Evolutionary conservation across 1,284 basidiomycete species (phyloP).

Genomic region (Boletus mariae): DNA sequence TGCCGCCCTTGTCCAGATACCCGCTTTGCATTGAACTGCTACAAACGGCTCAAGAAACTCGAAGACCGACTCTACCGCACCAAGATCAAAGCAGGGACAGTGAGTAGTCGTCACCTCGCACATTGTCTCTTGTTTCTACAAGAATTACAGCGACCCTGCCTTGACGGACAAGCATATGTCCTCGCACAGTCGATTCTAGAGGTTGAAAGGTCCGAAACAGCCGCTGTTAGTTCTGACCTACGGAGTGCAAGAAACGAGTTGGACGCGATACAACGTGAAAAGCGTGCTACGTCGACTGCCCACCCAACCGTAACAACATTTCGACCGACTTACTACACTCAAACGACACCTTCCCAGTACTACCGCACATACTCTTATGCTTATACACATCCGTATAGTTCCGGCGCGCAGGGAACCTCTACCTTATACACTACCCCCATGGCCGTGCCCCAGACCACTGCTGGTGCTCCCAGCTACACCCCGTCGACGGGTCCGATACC

Average conservation of each 20-base stretch:
- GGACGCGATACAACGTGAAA: constrained; percentile 65
- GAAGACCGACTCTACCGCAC: constrained; percentile 54
- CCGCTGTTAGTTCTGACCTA: constrained; percentile 53
- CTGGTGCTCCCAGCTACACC: constrained; percentile 35
- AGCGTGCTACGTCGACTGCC: constrained; percentile 38
- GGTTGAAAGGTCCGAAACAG: constrained; percentile 57
- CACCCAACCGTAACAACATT: constrained; percentile 34
- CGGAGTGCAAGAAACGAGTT: constrained; percentile 58
- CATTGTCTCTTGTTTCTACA: constrained; percentile 12
- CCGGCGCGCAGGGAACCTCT: constrained; percentile 28
- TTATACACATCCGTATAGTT: constrained; percentile 50
- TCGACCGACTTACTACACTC: constrained; percentile 35
- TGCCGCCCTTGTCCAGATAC: constrained; percentile 44
- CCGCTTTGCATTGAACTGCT: constrained; percentile 62
- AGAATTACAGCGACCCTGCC: constrained; percentile 48
- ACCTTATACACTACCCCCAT: constrained; percentile 31
- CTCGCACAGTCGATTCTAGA: constrained; percentile 63
- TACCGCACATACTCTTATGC: constrained; percentile 54
- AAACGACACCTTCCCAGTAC: constrained; percentile 45
- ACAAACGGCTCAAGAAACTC: constrained; percentile 51
- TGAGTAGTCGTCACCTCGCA: constrained; percentile 30
- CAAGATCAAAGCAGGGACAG: constrained; percentile 53
- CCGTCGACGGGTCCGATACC: constrained; percentile 54
- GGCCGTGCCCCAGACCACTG: constrained; percentile 25
- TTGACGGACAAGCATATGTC: constrained; percentile 57